These are phyloP conservation scores for Sphaceloma murrayae DNA, from an alignment of 2,329 filamentous ascomycete genomes.

Conservation along the genomic window DNA sequence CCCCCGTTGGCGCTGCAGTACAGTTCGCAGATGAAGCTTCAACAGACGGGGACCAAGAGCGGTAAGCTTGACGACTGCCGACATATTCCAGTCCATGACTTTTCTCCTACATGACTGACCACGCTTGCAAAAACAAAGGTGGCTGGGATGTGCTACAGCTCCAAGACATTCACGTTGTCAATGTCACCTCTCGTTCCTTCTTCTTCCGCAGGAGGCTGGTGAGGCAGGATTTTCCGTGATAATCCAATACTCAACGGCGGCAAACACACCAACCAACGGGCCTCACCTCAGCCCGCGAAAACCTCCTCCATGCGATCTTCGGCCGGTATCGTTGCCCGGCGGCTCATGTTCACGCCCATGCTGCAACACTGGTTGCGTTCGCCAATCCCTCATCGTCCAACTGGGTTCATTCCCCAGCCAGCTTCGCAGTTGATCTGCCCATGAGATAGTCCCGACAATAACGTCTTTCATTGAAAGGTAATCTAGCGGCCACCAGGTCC, in stretches of 20 bases:
- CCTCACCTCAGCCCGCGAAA: slow-evolving; percentile 1
- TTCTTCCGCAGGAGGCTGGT: slow-evolving; percentile 5
- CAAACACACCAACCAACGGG: slow-evolving; percentile 1
- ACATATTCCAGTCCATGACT: too few relatives aligned
- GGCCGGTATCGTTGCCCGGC: slow-evolving; percentile 7
- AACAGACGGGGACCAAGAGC: too few relatives aligned
- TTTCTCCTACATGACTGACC: too few relatives aligned
- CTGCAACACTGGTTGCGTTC: slow-evolving; percentile 1
- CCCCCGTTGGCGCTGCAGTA: not conserved
- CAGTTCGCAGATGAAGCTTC: not conserved
- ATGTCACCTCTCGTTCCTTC: not conserved
- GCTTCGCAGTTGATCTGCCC: not conserved
- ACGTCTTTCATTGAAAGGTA: slow-evolving; percentile 15
- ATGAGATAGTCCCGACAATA: not conserved
- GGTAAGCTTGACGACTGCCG: too few relatives aligned
- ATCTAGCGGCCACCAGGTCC: not conserved
- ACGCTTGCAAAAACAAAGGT: too few relatives aligned
- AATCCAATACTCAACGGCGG: slow-evolving; percentile 13
- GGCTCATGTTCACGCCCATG: slow-evolving; percentile 5
- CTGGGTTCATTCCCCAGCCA: not conserved
- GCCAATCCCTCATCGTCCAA: slow-evolving; percentile 1
- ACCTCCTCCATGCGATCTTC: not conserved
- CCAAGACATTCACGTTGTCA: too few relatives aligned
- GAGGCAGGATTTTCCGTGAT: slow-evolving; percentile 9
- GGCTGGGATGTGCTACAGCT: too few relatives aligned